Evolutionary conservation across 2,329 filamentous ascomycete species (phyloP), one percentile per base, ranked within the genome.

Genomic region (Colletotrichum acutatum): DNA sequence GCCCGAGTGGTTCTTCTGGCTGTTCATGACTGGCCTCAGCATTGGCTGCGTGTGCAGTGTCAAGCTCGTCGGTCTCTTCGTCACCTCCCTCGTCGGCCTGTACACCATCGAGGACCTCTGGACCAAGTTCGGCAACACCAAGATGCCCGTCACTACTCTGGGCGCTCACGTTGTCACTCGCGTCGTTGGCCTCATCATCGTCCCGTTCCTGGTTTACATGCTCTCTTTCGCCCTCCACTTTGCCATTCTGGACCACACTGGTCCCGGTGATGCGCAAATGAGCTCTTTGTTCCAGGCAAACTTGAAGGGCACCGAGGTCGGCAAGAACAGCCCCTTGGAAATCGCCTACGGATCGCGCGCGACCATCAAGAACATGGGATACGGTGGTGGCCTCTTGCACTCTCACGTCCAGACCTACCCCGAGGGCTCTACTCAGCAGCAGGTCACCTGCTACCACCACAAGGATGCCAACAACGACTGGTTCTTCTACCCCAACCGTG

Each of bases 381-480:
- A 99, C 79, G 97, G 97, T 73, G 97, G 97, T 80, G 97, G 97
- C 82, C 91, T 99, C 46, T 91, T 98, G 58, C 96, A 98, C 85
- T 98, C 95, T 54, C 97, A 98, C 87, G 90, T 98, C 74, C 96
- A 98, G 84, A 98, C 95, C 9, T 98, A 95, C 82, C 96, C 96
- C 0, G 95, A 98, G 80, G 97, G 96, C 37, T 98, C 97, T 49
- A 86, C 86, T 65, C 97, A 99, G 84, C 97, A 99, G 84, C 97
- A 99, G 83, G 92, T 99, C 74, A 99, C 97, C 75, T 99, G 97
- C 88, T 99, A 99, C 85, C 97, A 99, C 85, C 97, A 99, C 88
- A 99, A 99, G 83, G 97, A 99, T 87, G 90, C 96, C 82, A 99
- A 99, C 90, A 99, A 99, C 82, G 97, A 99, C 83, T 99, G 97